Conservation (phyloP, 2,329 filamentous ascomycete genomes). For the Neocucurbitaria cava region DNA sequence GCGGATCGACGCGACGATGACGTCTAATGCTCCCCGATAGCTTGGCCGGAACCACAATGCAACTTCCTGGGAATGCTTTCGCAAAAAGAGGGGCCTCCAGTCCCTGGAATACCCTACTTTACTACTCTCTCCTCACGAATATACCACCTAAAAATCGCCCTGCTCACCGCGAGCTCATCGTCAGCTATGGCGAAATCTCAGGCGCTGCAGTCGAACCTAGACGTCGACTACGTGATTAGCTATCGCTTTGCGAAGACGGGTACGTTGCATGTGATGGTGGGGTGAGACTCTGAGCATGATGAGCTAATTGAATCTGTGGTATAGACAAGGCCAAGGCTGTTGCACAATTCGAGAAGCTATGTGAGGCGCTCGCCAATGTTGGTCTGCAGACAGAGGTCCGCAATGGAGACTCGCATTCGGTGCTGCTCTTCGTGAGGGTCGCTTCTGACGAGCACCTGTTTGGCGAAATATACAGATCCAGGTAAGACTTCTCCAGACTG, state of each 20-base stretch:
- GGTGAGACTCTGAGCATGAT: conserved; percentile 4
- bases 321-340: conserved; percentile 73
- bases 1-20: conserved; percentile 34
- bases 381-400: conserved; percentile 91
- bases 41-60: conserved; percentile 31
- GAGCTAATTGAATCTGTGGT: conserved; percentile 16
- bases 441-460: conserved; percentile 76
- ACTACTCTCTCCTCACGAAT: conserved; percentile 22
- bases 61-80: conserved; percentile 34
- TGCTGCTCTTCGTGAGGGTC: conserved; percentile 84
- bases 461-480: conserved; percentile 82
- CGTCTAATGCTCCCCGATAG: conserved; percentile 32
- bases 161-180: conserved; percentile 24
- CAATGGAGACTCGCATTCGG: conserved; percentile 73
- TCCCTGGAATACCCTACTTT: conserved; percentile 27
- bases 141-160: conserved; percentile 26
- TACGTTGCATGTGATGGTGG: conserved; percentile 46
- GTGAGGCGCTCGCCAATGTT: conserved; percentile 75
- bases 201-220: conserved; percentile 61
- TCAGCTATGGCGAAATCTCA: conserved; percentile 48
- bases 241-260: conserved; percentile 75
- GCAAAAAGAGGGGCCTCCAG: conserved; percentile 17
- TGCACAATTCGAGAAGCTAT: conserved; percentile 77
- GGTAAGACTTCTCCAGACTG: conserved; percentile 52
- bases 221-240: conserved; percentile 88